Conservation (phyloP, 129 eudicot genomes). For the Apium graveolens region DNA sequence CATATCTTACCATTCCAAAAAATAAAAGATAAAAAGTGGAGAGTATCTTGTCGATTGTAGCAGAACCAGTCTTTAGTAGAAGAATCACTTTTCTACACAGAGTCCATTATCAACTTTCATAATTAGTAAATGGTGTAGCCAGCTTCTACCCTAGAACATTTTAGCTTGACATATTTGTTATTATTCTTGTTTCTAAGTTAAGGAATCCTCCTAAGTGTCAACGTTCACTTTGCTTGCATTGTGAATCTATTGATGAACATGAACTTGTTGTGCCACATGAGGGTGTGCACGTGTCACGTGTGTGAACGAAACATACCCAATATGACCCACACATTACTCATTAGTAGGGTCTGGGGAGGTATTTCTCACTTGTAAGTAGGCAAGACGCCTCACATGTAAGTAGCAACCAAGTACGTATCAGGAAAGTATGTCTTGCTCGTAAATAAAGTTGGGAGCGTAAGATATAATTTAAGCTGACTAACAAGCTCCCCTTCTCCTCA, state of each 20-base stretch:
- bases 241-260: neutral
- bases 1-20: too few species aligned
- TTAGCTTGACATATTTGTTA: slow-evolving; percentile 7
- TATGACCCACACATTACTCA: neutral
- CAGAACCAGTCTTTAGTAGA: neutral
- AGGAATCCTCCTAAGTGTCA: neutral
- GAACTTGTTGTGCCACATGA: neutral
- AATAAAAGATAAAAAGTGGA: too few species aligned
- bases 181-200: slow-evolving; percentile 5
- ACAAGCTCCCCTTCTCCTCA: neutral
- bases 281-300: neutral
- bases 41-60: too few species aligned
- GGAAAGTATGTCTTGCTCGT: neutral
- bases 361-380: neutral
- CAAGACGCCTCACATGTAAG: too few species aligned
- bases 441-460: neutral
- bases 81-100: slow-evolving; percentile 7
- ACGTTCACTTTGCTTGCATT: neutral
- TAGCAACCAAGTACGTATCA: neutral
- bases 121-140: neutral
- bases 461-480: slow-evolving; percentile 11
- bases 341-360: neutral
- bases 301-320: too few species aligned
- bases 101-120: neutral
- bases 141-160: neutral